phyloP scores from a whole-genome alignment of 225 moss, liverwort and hornwort genomes.

The Antitrichia curtipendula region DNA sequence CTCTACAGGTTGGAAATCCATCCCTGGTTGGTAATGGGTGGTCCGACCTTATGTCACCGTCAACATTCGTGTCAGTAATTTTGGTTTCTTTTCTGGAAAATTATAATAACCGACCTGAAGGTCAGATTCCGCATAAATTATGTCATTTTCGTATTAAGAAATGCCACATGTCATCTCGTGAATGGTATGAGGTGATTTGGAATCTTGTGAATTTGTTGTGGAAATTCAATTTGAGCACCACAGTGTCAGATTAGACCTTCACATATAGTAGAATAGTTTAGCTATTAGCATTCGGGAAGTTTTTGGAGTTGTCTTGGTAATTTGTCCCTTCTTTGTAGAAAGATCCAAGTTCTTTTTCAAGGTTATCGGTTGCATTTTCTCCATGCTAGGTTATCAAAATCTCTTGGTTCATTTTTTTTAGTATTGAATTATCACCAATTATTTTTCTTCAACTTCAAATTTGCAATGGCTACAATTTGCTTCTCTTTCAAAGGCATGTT shows the following conservation, averaged over 20 bases:
- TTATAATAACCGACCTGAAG: background rate
- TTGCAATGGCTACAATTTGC: background rate
- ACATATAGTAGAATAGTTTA: fast-evolving
- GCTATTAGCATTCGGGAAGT: fast-evolving
- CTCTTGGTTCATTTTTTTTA: fast-evolving
- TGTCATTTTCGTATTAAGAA: background rate
- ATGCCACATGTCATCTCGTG: background rate
- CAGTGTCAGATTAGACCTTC: fast-evolving
- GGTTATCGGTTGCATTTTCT: fast-evolving
- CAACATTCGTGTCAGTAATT: background rate
- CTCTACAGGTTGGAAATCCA: too few species aligned
- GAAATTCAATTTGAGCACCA: too few species aligned
- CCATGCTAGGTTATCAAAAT: background rate
- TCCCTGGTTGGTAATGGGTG: too few species aligned
- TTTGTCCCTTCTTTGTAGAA: background rate
- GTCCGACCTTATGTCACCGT: too few species aligned
- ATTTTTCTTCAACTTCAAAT: background rate
- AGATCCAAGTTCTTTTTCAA: fast-evolving
- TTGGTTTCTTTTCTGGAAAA: background rate
- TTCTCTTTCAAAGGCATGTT: fast-evolving
- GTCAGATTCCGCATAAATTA: background rate
- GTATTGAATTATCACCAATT: fast-evolving
- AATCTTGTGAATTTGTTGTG: fast-evolving
- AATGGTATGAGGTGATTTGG: background rate
- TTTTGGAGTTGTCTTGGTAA: fast-evolving